Evolutionary conservation across 2,329 filamentous ascomycete genomes (phyloP), one percentile per base, ranked within the genome.

Genomic region (Phyllosticta citribraziliensis): DNA sequence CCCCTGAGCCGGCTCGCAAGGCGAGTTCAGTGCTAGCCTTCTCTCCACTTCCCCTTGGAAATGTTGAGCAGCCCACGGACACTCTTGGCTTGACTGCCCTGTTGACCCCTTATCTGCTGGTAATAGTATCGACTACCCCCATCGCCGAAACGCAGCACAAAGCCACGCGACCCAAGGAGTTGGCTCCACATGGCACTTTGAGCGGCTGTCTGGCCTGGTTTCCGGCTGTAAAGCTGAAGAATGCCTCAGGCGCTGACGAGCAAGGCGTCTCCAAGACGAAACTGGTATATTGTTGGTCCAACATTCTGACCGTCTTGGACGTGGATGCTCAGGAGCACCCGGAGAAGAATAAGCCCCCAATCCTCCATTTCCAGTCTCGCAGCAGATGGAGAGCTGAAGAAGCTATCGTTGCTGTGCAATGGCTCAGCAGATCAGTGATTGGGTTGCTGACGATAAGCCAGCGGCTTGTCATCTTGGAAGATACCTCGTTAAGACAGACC

Each of bases 131-230:
- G 0, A 99, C 94, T 0, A 99, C 93, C 0, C 94, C 94, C 0
- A 83, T 97, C 40, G 94, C 95, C 3, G 92, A 97, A 72, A 99
- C 94, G 0, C 94, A 99, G 70, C 89, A 97, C 74, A 99, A 99
- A 75, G 87, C 91, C 20, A 85, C 91, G 2, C 82, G 94, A 25
- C 93, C 94, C 3, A 97, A 95, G 70, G 93, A 97, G 66, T 85
- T 97, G 10, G 86, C 86, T 27, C 89, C 90, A 1, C 93, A 99
- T 71, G 90, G 91, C 70, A 87, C 93, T 19, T 86, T 99, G 82
- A 97, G 89, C 56, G 95, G 93, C 2, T 96, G 93, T 67, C 76
- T 99, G 56, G 91, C 94, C 35, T 99, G 94, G 94, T 99, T 99
- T 70, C 94, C 94, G 2, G 91, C 92, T 1, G 94, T 99, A 54